Base-by-base conservation (phyloP, 441 rosid genomes). In the Populus hybrid region DNA sequence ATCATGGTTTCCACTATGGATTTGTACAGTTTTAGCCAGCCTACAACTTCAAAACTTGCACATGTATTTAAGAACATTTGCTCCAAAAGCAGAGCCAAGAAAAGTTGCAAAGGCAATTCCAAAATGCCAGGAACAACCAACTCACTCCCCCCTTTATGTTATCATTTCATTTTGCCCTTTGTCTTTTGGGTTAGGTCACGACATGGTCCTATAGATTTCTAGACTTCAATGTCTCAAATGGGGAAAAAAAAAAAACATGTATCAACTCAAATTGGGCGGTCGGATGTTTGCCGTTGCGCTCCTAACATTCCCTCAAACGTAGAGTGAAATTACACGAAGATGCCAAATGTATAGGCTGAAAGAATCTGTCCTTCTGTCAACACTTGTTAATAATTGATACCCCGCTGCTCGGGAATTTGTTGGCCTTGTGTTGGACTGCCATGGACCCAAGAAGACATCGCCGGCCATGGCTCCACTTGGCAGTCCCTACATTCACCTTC, bases 51-150 rank as follows among this genome's bases (percentile, higher is more conserved):
- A 36, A 36, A 36, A 57, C 24, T 68, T 69, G 24, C 81, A 92
- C 83, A 90, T 71, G 75, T 83, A 68, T 82, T 81, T 85, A 28
- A 28, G 4, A 46, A 93, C 90, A 26, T 82, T 75, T 66, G 77
- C 74, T 82, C 94, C 97, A 73, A 87, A 88, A 26, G 86, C 95
- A 86, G 93, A 86, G 64, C 97, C 98, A 4, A 90, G 89, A 85
- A 94, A 91, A 82, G 90, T 93, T 40, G 98, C 97, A 14, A 88
- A 79, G 69, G 94, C 78, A 66, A 90, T 82, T 34, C 96, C 96
- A 1, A 92, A 81, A 91, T 90, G 10, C 85, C 91, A 0, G 98
- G 94, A 67, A 92, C 92, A 36, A 90, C 87, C 70, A 92, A 74
- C 16, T 94, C 92, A 74, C 66, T 79, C 96, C 96, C 92, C 77